Percentiles rank a stretch among this genome's conserved stretches.
Conservation (phyloP, 2,329 filamentous ascomycete genomes). For the Paecilomyces variotii region DNA sequence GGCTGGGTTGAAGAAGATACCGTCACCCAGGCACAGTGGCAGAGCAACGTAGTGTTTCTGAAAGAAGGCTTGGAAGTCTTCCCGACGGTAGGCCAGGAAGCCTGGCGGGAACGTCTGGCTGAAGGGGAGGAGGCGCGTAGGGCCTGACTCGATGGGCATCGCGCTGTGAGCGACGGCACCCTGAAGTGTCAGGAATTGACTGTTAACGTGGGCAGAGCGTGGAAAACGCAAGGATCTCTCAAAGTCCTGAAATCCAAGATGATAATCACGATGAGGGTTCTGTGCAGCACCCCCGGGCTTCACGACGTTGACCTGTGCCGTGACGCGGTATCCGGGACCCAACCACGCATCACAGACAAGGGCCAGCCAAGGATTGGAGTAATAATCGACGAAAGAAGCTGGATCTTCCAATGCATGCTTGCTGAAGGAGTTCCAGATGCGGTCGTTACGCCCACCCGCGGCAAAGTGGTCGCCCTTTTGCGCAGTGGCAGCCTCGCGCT, state of each 20-base stretch:
- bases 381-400: constrained; percentile 48
- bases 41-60: constrained; percentile 45
- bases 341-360: constrained; percentile 50
- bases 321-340: constrained; percentile 53
- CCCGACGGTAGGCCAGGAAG: constrained; percentile 49
- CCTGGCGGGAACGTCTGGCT: constrained; percentile 51
- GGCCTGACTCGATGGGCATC: constrained; percentile 51
- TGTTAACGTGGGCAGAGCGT: constrained; percentile 45
- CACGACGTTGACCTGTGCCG: constrained; percentile 56
- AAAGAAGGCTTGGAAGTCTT: constrained; percentile 50
- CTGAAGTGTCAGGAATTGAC: constrained; percentile 53
- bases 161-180: constrained; percentile 56
- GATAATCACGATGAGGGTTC: constrained; percentile 54
- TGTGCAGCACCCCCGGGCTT: constrained; percentile 52
- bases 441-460: constrained; percentile 46
- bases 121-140: constrained; percentile 54
- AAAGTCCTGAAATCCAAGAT: constrained; percentile 54
- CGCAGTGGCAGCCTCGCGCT: constrained; percentile 25
- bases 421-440: constrained; percentile 60
- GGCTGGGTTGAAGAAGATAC: constrained; percentile 57
- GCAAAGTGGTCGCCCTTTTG: constrained; percentile 55
- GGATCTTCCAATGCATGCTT: constrained; percentile 51
- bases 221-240: constrained; percentile 43
- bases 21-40: constrained; percentile 49
- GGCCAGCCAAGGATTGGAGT: constrained; percentile 52